These are phyloP conservation scores for Globisporangium iwayamae DNA, from an alignment of 352 stramenopile genomes.

Conservation along the genomic window DNA sequence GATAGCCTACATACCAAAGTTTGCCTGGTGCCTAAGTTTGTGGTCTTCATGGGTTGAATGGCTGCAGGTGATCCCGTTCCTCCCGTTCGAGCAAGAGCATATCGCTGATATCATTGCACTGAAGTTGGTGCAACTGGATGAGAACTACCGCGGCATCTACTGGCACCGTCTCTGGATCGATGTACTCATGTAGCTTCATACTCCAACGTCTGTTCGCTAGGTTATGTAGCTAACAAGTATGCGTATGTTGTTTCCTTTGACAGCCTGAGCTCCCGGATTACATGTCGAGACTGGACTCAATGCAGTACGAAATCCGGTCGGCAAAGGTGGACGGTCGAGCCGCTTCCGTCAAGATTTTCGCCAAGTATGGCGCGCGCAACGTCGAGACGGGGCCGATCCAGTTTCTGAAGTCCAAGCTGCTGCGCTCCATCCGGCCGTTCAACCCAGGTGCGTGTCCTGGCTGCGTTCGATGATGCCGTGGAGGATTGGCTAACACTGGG, in stretches of 20 bases:
- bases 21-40: not conserved
- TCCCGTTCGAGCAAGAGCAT: constrained; percentile 82
- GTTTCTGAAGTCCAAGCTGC: constrained; percentile 75
- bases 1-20: not conserved
- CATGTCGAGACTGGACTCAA: constrained; percentile 69
- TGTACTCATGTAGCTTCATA: constrained; percentile 22
- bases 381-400: constrained; percentile 77
- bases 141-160: constrained; percentile 70
- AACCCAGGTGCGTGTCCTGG: constrained; percentile 39
- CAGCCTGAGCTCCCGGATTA: constrained; percentile 54
- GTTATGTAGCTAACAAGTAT: constrained; percentile 3
- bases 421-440: constrained; percentile 73
- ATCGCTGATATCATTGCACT: constrained; percentile 79
- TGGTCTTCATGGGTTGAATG: not conserved
- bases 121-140: constrained; percentile 74
- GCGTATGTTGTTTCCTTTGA: not conserved
- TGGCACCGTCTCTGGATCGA: constrained; percentile 77
- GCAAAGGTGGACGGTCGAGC: constrained; percentile 43
- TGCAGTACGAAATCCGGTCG: constrained; percentile 70
- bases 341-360: constrained; percentile 66
- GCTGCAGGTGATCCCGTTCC: constrained; percentile 77
- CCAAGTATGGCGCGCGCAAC: constrained; percentile 81
- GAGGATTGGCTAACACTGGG: not conserved
- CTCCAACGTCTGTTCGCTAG: not conserved
- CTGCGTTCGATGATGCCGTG: no score